Evolutionary conservation across 768 basidiomycete species (phyloP).

Genomic region (Lyophyllum decastes): DNA sequence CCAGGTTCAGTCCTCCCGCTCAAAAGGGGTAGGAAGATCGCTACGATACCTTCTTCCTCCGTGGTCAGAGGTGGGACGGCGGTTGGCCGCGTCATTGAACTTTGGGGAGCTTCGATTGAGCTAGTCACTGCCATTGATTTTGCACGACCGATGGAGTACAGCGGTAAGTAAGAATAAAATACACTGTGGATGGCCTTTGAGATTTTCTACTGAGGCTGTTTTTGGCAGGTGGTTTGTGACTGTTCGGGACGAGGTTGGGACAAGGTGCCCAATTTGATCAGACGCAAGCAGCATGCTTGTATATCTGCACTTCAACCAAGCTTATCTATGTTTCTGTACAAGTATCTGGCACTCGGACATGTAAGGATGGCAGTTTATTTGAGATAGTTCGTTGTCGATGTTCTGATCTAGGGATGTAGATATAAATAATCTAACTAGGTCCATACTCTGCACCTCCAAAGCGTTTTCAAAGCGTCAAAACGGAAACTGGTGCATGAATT

Average conservation of each 20-base stretch:
- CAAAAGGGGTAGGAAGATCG: background rate
- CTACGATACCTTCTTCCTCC: conserved; percentile 62
- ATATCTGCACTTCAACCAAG: no score
- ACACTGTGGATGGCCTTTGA: background rate
- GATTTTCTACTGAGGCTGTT: background rate
- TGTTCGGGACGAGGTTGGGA: no score
- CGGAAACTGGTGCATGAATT: no score
- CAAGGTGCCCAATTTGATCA: background rate
- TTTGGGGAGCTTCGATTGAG: conserved; percentile 11
- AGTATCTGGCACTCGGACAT: no score
- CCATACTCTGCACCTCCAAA: background rate
- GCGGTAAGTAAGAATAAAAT: no score
- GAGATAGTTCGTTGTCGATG: background rate
- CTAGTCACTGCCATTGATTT: conserved; percentile 13
- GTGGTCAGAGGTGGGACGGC: conserved; percentile 47
- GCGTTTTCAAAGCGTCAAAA: no score
- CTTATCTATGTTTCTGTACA: no score
- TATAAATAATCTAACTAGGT: background rate
- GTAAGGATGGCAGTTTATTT: no score
- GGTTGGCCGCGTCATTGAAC: conserved; percentile 25
- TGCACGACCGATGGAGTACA: background rate
- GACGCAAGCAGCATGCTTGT: no score
- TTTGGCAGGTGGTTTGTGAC: background rate
- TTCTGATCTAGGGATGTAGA: background rate
- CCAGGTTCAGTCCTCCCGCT: conserved; percentile 12